Evolutionary conservation across 2,329 filamentous ascomycete species (phyloP).

Genomic region (Neophaeococcomyces mojaviensis): DNA sequence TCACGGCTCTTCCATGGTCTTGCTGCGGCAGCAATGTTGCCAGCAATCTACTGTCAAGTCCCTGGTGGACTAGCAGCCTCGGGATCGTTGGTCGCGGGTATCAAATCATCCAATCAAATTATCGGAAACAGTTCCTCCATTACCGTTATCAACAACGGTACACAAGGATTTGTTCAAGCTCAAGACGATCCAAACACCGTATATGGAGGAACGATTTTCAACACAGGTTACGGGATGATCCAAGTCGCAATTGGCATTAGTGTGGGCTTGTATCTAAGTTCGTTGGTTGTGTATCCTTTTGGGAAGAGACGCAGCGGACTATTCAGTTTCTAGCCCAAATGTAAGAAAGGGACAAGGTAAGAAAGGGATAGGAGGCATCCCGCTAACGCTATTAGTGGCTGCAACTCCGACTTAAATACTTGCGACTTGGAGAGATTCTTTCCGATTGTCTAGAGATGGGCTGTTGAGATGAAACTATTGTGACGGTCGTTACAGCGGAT

Average conservation of each 20-base stretch:
- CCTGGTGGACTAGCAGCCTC: conserved; percentile 53
- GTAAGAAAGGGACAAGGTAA: too few relatives aligned
- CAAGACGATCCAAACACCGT: conserved; percentile 15
- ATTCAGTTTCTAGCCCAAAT: too few relatives aligned
- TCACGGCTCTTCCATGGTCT: conserved; percentile 65
- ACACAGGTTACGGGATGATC: conserved; percentile 41
- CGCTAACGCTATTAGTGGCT: too few relatives aligned
- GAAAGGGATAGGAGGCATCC: too few relatives aligned
- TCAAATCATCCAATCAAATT: conserved; percentile 41
- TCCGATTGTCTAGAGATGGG: too few relatives aligned
- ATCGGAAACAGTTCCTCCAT: conserved; percentile 34
- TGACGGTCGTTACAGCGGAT: too few relatives aligned
- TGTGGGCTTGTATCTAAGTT: conserved; percentile 40
- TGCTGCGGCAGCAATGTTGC: conserved; percentile 76
- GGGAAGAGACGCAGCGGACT: conserved; percentile 41
- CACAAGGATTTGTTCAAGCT: conserved; percentile 17
- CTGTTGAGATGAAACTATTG: too few relatives aligned
- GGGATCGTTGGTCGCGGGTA: conserved; percentile 49
- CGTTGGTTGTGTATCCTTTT: conserved; percentile 39
- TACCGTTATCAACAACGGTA: conserved; percentile 36
- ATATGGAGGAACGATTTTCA: conserved; percentile 31
- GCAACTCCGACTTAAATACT: too few relatives aligned
- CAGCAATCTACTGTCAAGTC: conserved; percentile 70
- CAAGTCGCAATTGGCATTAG: conserved; percentile 43
- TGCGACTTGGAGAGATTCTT: too few relatives aligned